phyloP scores from a whole-genome alignment of 805 yeast genomes.

The Wickerhamiella alocasiicola region DNA sequence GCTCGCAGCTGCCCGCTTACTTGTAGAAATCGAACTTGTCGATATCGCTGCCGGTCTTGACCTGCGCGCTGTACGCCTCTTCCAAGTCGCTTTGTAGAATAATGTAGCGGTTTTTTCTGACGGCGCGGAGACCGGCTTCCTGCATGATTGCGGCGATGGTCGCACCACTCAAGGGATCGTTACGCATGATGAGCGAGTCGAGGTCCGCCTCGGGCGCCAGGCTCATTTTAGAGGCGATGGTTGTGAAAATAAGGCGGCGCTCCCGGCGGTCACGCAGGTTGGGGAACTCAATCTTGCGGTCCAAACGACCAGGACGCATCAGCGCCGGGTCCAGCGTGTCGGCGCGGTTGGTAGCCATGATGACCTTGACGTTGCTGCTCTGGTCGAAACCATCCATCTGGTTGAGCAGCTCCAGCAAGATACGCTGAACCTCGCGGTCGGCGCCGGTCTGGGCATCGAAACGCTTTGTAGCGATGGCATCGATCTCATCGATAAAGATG shows the following conservation, averaged over 20 bases:
- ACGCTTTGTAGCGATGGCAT: conserved; percentile 97
- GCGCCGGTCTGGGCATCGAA: conserved; percentile 99
- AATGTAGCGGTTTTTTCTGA: conserved; percentile 94
- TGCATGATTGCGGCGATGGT: conserved; percentile 98
- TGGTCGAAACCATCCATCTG: conserved; percentile 99
- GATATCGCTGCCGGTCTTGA: conserved; percentile 86
- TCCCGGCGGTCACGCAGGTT: conserved; percentile 93
- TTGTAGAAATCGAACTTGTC: conserved; percentile 97
- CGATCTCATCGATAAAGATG: conserved; percentile 96
- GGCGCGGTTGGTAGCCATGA: conserved; percentile 99
- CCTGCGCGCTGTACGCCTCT: conserved; percentile 95
- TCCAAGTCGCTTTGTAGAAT: conserved; percentile 92
- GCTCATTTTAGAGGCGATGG: conserved; percentile 95
- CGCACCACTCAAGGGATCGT: conserved; percentile 93
- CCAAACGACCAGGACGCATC: conserved; percentile 96
- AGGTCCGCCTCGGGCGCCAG: conserved; percentile 95
- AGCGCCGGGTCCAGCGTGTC: conserved; percentile 98
- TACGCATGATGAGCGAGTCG: conserved; percentile 86
- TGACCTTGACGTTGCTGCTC: conserved; percentile 85
- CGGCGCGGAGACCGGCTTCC: conserved; percentile 98
- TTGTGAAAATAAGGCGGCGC: conserved; percentile 88
- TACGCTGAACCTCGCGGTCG: conserved; percentile 98
- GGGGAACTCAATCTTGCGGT: conserved; percentile 96
- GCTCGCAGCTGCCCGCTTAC: too few species aligned
- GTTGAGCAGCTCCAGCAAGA: conserved; percentile 82